These are phyloP conservation scores for Globisporangium uncinulatum DNA, from an alignment of 352 stramenopile species.

Conservation along the genomic window DNA sequence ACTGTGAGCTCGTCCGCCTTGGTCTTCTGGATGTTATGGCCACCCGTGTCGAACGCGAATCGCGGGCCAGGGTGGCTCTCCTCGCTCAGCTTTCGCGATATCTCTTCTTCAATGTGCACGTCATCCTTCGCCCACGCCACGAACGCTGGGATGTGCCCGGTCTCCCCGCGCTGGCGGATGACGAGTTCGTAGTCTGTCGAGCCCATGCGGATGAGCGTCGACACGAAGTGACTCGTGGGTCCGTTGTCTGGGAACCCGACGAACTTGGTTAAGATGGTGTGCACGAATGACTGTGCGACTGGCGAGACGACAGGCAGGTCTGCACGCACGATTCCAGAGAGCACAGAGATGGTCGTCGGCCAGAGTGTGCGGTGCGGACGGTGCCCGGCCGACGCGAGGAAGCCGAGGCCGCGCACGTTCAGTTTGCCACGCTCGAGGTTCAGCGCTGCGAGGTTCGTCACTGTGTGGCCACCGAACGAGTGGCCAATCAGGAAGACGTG, in stretches of 20 bases:
- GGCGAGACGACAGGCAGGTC: slow-evolving; percentile 11
- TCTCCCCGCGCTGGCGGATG: slow-evolving; percentile 16
- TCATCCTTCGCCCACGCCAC: slow-evolving; percentile 46
- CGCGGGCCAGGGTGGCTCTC: slow-evolving; percentile 22
- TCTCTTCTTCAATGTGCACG: slow-evolving; percentile 50
- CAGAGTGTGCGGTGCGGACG: slow-evolving; percentile 30
- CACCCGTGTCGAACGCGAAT: slow-evolving; percentile 28
- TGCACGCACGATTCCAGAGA: slow-evolving; percentile 14
- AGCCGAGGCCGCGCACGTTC: slow-evolving; percentile 14
- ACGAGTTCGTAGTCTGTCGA: slow-evolving; percentile 33
- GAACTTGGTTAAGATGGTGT: slow-evolving; percentile 14
- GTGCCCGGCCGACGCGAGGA: slow-evolving; percentile 24
- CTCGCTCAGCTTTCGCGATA: slow-evolving; percentile 36
- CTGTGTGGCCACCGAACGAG: slow-evolving; percentile 19
- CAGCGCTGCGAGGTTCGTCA: slow-evolving; percentile 38
- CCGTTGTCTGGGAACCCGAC: slow-evolving; percentile 8
- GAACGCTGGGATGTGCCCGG: slow-evolving; percentile 25
- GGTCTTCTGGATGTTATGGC: slow-evolving; percentile 57
- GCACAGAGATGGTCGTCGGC: slow-evolving; percentile 10
- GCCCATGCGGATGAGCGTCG: slow-evolving; percentile 2
- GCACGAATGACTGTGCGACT: slow-evolving; percentile 6
- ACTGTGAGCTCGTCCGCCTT: slow-evolving; percentile 22
- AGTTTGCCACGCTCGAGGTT: slow-evolving; percentile 24
- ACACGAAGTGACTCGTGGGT: neutral
- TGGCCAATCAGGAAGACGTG: slow-evolving; percentile 8